phyloP scores from a whole-genome alignment of 257 asterid species.

The Solanum rostratum region DNA sequence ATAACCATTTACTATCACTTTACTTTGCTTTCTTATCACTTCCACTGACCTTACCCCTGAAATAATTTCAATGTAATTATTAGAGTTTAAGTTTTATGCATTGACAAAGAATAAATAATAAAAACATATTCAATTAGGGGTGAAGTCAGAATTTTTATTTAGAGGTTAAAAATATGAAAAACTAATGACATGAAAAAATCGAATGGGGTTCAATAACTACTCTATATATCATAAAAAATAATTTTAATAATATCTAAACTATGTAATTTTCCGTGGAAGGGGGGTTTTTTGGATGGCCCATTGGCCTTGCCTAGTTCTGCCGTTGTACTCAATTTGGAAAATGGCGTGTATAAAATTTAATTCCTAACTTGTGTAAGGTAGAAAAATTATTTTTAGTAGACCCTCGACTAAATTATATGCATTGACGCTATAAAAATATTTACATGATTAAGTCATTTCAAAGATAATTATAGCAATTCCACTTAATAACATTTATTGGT shows the following conservation, averaged over 20 bases:
- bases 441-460: background rate
- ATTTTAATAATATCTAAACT: too few relatives aligned
- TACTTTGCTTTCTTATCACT: conserved; percentile 51
- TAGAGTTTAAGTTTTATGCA: background rate
- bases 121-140: too few relatives aligned
- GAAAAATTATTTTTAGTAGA: too few relatives aligned
- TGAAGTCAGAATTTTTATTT: too few relatives aligned
- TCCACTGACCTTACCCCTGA: conserved; percentile 63
- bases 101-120: background rate
- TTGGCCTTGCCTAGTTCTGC: too few relatives aligned
- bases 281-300: too few relatives aligned
- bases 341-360: background rate
- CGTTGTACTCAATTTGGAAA: background rate
- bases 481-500: background rate
- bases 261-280: too few relatives aligned
- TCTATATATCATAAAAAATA: too few relatives aligned
- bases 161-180: too few relatives aligned
- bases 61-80: background rate
- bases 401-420: background rate
- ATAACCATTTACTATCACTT: conserved; percentile 51
- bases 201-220: too few relatives aligned
- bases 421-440: background rate
- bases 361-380: too few relatives aligned
- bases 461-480: background rate
- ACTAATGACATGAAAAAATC: too few relatives aligned